Evolutionary conservation across 1,284 basidiomycete species (phyloP).

Genomic region (Flammula alnicola): DNA sequence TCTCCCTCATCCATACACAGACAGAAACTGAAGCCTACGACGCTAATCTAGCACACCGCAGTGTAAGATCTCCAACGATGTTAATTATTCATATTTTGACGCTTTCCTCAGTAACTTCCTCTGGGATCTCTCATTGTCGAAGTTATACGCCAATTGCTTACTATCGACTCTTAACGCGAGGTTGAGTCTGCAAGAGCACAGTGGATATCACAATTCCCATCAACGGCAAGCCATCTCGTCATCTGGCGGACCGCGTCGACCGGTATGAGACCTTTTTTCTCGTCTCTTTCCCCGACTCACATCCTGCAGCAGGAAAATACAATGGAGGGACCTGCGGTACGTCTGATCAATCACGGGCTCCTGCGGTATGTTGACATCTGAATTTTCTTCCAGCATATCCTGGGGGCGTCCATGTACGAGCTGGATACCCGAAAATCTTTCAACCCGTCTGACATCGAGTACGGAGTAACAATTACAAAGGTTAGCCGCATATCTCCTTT

Average conservation of each 20-base stretch:
- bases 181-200: constrained; percentile 25
- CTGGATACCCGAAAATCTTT: constrained; percentile 28
- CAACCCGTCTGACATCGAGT: constrained; percentile 31
- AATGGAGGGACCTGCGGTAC: constrained; percentile 20
- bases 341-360: neutral
- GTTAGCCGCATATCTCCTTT: constrained; percentile 19
- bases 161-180: constrained; percentile 60
- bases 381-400: constrained; percentile 17
- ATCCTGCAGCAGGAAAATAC: constrained; percentile 10
- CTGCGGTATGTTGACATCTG: neutral
- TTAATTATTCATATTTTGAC: neutral
- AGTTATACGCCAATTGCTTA: constrained; percentile 60
- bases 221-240: constrained; percentile 26
- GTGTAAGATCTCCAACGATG: constrained; percentile 34
- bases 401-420: constrained; percentile 34
- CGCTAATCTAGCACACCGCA: constrained; percentile 39
- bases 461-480: constrained; percentile 43
- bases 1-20: neutral
- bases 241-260: constrained; percentile 26
- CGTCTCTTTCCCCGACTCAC: neutral
- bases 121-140: constrained; percentile 56
- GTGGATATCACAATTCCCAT: constrained; percentile 26
- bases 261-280: constrained; percentile 19
- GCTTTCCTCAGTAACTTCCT: constrained; percentile 46
- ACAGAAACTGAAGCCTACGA: neutral